These are phyloP conservation scores for Fusarium sp. DNA, from an alignment of 2,329 filamentous ascomycete genomes.

Conservation along the genomic window DNA sequence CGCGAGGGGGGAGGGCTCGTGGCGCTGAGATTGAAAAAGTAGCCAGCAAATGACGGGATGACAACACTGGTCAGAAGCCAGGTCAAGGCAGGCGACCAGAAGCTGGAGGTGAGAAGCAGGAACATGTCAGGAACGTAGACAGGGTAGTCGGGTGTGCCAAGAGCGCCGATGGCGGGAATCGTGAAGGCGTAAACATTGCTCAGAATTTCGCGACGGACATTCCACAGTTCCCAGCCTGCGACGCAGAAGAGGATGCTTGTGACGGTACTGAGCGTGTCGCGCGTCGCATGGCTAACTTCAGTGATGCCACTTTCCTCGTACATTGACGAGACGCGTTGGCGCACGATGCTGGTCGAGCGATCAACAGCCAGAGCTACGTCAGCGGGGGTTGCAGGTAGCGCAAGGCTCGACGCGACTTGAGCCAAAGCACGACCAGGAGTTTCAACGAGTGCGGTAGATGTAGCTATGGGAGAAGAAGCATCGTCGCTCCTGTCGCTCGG, in stretches of 20 bases:
- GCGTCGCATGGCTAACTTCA: conserved; percentile 72
- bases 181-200: conserved; percentile 79
- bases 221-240: conserved; percentile 75
- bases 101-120: conserved; percentile 76
- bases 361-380: conserved; percentile 82
- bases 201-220: conserved; percentile 77
- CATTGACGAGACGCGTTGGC: conserved; percentile 71
- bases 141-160: conserved; percentile 68
- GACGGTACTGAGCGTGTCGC: conserved; percentile 78
- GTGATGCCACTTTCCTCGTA: conserved; percentile 75
- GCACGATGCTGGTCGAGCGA: conserved; percentile 73
- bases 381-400: conserved; percentile 83
- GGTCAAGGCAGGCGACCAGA: conserved; percentile 84
- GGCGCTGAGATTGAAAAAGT: conserved; percentile 88
- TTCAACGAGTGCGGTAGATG: conserved; percentile 60
- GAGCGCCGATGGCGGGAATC: conserved; percentile 69
- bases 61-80: conserved; percentile 81
- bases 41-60: conserved; percentile 78
- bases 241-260: conserved; percentile 76
- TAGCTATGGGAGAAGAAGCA: conserved; percentile 43
- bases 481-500: conserved; percentile 46
- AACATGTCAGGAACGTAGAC: conserved; percentile 85
- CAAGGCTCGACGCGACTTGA: conserved; percentile 68
- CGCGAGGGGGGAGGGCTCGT: conserved; percentile 57
- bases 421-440: conserved; percentile 65